phyloP scores from a whole-genome alignment of 805 yeast genomes.

The Teunomyces atbi region DNA sequence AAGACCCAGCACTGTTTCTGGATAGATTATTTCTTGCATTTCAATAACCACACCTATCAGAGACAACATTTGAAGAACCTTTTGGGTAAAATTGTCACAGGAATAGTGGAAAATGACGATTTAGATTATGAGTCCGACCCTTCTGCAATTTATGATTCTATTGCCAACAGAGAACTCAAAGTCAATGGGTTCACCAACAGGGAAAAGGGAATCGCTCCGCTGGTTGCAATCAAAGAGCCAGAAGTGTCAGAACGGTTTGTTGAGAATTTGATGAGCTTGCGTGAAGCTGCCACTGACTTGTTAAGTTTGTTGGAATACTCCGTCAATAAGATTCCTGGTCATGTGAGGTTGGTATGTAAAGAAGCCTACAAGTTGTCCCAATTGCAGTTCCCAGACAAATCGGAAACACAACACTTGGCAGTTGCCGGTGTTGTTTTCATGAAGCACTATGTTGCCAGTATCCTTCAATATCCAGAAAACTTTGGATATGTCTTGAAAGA shows the following conservation, averaged over 20 bases:
- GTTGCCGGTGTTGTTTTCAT: slow-evolving; percentile 67
- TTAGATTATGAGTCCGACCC: slow-evolving; percentile 84
- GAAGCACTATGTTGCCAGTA: slow-evolving; percentile 47
- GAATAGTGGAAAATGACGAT: slow-evolving; percentile 46
- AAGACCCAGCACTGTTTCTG: slow-evolving; percentile 38
- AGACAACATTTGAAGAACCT: slow-evolving; percentile 42
- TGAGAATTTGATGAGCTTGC: slow-evolving; percentile 64
- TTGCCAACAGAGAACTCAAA: slow-evolving; percentile 38
- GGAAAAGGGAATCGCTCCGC: slow-evolving; percentile 45
- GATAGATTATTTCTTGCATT: slow-evolving; percentile 43
- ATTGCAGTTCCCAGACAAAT: slow-evolving; percentile 53
- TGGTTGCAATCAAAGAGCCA: slow-evolving; percentile 74
- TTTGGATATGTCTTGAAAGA: slow-evolving; percentile 48
- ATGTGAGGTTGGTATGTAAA: slow-evolving; percentile 34
- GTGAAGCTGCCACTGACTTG: slow-evolving; percentile 67
- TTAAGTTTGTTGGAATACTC: slow-evolving; percentile 49
- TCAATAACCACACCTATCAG: slow-evolving; percentile 49
- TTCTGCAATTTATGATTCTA: slow-evolving; percentile 44
- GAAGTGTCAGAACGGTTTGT: slow-evolving; percentile 72
- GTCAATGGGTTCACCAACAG: slow-evolving; percentile 34
- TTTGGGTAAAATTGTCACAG: slow-evolving; percentile 37
- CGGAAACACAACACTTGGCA: slow-evolving; percentile 58
- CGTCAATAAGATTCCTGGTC: slow-evolving; percentile 38
- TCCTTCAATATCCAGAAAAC: slow-evolving; percentile 53
- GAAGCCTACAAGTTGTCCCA: slow-evolving; percentile 38